Evolutionary conservation across 2,329 filamentous ascomycete species (phyloP).

Genomic region (Graphiopsis chlorocephala): DNA sequence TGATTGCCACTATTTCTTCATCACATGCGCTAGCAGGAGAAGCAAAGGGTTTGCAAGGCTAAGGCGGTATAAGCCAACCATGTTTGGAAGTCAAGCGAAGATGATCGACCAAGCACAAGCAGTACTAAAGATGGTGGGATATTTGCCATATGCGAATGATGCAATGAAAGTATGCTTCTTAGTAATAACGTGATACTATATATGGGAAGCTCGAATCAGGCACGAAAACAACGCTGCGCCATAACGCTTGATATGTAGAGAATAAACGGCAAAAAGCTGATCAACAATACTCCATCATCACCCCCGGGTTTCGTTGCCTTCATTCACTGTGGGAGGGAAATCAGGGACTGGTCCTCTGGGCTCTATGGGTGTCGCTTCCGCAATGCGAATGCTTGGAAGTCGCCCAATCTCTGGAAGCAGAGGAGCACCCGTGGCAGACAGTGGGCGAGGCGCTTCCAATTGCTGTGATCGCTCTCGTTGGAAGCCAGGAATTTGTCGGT

Average conservation of each 20-base stretch:
- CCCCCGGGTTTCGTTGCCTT: not conserved
- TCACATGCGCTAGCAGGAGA: not conserved
- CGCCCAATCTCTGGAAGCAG: constrained; percentile 40
- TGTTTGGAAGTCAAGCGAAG: not conserved
- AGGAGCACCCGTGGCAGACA: constrained; percentile 25
- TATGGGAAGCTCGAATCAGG: not conserved
- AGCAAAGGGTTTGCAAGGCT: not conserved
- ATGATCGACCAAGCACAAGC: not conserved
- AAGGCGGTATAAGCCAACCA: constrained; percentile 8
- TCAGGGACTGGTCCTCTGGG: constrained; percentile 11
- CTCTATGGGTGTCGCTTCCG: constrained; percentile 36
- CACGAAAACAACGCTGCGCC: constrained; percentile 9
- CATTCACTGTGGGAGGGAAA: constrained; percentile 7
- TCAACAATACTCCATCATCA: not conserved
- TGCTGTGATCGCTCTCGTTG: constrained; percentile 1
- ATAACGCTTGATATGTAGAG: constrained; percentile 5
- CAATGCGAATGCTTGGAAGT: constrained; percentile 45
- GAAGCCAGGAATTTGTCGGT: constrained; percentile 20
- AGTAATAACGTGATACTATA: constrained; percentile 6
- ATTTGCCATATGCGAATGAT: not conserved
- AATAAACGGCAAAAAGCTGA: not conserved
- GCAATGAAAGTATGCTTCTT: not conserved
- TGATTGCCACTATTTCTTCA: not conserved
- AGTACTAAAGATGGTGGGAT: not conserved
- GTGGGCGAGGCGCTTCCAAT: not conserved